Conservation (phyloP, 2,329 filamentous ascomycete species). For the Phyllosticta citribraziliensis region DNA sequence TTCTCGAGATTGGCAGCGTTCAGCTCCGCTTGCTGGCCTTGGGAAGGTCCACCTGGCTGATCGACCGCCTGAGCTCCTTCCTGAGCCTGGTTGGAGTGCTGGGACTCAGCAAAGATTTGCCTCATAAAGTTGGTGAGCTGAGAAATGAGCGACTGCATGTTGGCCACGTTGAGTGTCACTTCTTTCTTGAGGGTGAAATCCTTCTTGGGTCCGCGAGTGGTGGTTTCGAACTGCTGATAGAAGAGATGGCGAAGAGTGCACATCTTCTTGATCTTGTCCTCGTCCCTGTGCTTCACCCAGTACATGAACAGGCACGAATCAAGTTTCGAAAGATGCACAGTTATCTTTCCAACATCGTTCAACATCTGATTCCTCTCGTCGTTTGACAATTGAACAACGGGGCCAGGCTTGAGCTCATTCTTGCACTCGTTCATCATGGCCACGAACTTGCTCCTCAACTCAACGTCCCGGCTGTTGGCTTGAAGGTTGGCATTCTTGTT, state of each 20-base stretch:
- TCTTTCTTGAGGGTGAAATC: not conserved
- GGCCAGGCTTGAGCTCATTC: constrained; percentile 17
- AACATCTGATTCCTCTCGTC: constrained; percentile 20
- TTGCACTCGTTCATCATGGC: constrained; percentile 22
- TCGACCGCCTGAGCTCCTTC: not conserved
- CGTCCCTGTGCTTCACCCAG: constrained; percentile 3
- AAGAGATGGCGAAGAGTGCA: constrained; percentile 1
- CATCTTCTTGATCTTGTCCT: not conserved
- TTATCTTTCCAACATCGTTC: constrained; percentile 6
- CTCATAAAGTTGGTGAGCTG: constrained; percentile 20
- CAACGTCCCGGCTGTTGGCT: constrained; percentile 1
- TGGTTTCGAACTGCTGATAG: constrained; percentile 1
- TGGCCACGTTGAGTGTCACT: not conserved
- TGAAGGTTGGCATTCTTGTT: not conserved
- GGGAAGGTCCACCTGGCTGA: constrained; percentile 9
- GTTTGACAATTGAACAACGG: constrained; percentile 16
- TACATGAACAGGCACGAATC: constrained; percentile 4
- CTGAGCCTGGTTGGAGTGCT: not conserved
- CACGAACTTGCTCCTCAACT: constrained; percentile 16
- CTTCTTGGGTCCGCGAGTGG: not conserved
- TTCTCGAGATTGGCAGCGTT: constrained; percentile 23
- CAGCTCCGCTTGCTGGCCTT: constrained; percentile 17
- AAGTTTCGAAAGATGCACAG: not conserved
- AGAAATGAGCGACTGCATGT: constrained; percentile 5
- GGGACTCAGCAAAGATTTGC: constrained; percentile 12